Evolutionary conservation across 495 filamentous ascomycete species (phyloP), one percentile per base, ranked within the genome.

Genomic region (Penicillium subrubescens): DNA sequence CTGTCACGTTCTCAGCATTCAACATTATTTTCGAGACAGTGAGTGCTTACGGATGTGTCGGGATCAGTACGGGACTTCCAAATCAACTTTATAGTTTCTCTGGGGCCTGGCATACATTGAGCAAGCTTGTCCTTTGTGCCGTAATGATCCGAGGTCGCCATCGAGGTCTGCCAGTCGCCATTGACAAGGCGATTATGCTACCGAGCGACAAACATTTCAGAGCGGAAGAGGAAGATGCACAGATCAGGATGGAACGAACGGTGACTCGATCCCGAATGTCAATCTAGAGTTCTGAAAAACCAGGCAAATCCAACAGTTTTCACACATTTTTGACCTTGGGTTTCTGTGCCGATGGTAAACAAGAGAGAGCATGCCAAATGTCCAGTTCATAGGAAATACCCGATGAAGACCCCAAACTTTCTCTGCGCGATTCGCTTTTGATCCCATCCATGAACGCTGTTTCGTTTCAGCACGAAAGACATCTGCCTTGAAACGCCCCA

Each of bases 11-110:
- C 57, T 59, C 69, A 3, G 79, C 92, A 63, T 97, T 94, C 72
- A 77, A 84, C n/a, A 82, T 93, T 8, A 83, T 97, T 7, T 97
- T 97, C 71, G 93, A 97, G 71, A 85, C 93, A 54, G 88, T 95
- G 64, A 90, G 87, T 59, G 92, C 92, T 6, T 96, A 97, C 64
- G 93, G 93, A 58, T 96, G 91, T 8, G 93, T 97, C 37, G 93
- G 93, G 17, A 89, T 93, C 57, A 84, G 79, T 34, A 82, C 90
- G 8, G 90, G 91, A 0, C 66, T 89, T 21, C 88, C 89, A 0
- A 76, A 82, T 41, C 74, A 82, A 29, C 78, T 83, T 5, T 91
- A 90, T 68, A 86, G 83, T 56, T 91, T 92, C 66, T 83, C 79
- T 43, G 89, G 91, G 0, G 81, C 79, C 3, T 92, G 88, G 81